These are phyloP conservation scores for Globisporangium viniferum DNA, from an alignment of 352 stramenopile genomes.

Conservation along the genomic window DNA sequence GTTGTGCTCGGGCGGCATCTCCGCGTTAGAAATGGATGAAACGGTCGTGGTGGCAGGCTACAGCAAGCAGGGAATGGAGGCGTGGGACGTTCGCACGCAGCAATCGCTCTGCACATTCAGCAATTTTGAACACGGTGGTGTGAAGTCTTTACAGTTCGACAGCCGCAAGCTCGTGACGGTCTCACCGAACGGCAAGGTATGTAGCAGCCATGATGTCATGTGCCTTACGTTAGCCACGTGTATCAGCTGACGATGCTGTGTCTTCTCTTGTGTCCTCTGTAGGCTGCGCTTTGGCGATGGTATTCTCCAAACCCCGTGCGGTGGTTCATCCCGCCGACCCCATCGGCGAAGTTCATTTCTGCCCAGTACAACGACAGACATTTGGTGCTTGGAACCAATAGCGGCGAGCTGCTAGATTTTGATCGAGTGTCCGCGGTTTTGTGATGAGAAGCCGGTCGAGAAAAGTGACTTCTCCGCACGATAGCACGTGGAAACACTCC, in stretches of 20 bases:
- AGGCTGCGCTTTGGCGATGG: constrained; percentile 84
- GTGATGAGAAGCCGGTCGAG: constrained; percentile 14
- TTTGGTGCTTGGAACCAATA: constrained; percentile 74
- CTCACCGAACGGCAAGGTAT: constrained; percentile 69
- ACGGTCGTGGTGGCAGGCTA: constrained; percentile 86
- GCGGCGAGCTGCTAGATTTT: constrained; percentile 75
- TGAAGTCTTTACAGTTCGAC: constrained; percentile 80
- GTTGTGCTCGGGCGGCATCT: constrained; percentile 72
- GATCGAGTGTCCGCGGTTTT: constrained; percentile 62
- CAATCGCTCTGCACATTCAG: constrained; percentile 85
- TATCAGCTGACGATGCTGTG: neutral
- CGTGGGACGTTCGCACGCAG: constrained; percentile 87
- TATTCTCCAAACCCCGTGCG: constrained; percentile 74
- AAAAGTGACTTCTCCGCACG: neutral
- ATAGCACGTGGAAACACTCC: neutral
- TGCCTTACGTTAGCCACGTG: neutral
- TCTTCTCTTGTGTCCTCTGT: constrained; percentile 6
- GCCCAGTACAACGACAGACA: constrained; percentile 72
- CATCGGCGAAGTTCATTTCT: constrained; percentile 58
- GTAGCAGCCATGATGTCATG: neutral
- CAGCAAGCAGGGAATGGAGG: constrained; percentile 78
- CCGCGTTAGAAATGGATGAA: constrained; percentile 86
- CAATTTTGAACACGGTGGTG: constrained; percentile 58
- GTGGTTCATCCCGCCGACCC: constrained; percentile 60
- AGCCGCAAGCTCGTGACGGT: constrained; percentile 86